Evolutionary conservation across 2,329 filamentous ascomycete species (phyloP).

Genomic region (Penicillium sp.): DNA sequence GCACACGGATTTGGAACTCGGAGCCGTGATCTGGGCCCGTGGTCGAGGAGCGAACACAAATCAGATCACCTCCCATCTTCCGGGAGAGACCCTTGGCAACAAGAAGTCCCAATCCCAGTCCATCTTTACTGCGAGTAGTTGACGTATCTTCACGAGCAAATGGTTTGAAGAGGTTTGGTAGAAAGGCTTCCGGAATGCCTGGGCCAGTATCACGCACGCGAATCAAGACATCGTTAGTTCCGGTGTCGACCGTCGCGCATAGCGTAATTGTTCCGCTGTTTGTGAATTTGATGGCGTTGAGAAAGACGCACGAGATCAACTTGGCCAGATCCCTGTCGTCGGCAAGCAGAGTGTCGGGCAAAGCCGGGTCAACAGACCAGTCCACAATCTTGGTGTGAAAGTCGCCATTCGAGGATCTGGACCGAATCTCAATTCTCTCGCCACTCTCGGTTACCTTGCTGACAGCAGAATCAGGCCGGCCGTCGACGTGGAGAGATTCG

Average conservation of each 20-base stretch:
- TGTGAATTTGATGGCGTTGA: conserved; percentile 69
- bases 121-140: conserved; percentile 62
- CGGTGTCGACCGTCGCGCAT: conserved; percentile 50
- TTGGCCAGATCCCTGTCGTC: conserved; percentile 62
- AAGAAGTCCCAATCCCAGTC: conserved; percentile 63
- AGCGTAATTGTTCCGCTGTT: conserved; percentile 59
- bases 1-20: conserved; percentile 65
- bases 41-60: conserved; percentile 60
- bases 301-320: conserved; percentile 58
- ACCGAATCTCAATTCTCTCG: conserved; percentile 45
- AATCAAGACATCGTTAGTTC: conserved; percentile 55
- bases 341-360: conserved; percentile 48
- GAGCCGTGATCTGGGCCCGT: conserved; percentile 58
- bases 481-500: conserved; percentile 47
- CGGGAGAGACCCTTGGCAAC: conserved; percentile 68
- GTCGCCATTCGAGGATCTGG: conserved; percentile 43
- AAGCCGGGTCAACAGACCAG: conserved; percentile 45
- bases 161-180: conserved; percentile 64
- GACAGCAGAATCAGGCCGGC: conserved; percentile 46
- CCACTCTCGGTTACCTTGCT: conserved; percentile 43
- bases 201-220: conserved; percentile 62
- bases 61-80: conserved; percentile 64
- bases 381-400: conserved; percentile 44
- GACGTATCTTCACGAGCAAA: conserved; percentile 67
- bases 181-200: conserved; percentile 63